These are phyloP conservation scores for Diaporthe longicolla DNA, from an alignment of 2,329 filamentous ascomycete genomes.

Conservation along the genomic window DNA sequence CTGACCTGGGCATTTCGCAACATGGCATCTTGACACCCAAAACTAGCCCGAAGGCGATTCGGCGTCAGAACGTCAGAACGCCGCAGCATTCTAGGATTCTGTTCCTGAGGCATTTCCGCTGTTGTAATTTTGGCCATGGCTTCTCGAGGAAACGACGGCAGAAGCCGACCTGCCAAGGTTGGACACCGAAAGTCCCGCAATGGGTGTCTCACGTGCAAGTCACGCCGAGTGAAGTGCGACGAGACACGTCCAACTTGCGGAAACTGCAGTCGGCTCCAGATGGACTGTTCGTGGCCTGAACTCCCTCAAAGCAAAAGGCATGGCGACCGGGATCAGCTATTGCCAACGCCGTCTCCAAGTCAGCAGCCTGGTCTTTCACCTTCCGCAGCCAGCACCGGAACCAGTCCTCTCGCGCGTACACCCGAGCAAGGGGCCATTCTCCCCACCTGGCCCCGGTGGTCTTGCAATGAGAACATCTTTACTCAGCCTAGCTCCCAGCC, in stretches of 20 bases:
- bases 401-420: background rate
- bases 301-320: background rate
- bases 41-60: background rate
- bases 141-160: background rate
- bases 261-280: slow-evolving; percentile 47
- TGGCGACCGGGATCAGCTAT: background rate
- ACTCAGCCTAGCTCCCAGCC: background rate
- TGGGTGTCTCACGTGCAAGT: slow-evolving; percentile 50
- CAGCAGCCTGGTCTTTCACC: slow-evolving; percentile 24
- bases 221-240: slow-evolving; percentile 50
- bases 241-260: slow-evolving; percentile 46
- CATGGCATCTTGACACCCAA: background rate
- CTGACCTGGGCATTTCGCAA: too few species aligned
- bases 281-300: slow-evolving; percentile 46
- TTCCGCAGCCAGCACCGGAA: slow-evolving; percentile 4
- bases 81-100: background rate
- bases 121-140: background rate
- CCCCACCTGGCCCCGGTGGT: slow-evolving; percentile 36
- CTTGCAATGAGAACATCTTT: slow-evolving; percentile 33
- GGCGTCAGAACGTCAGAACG: background rate
- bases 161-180: slow-evolving; percentile 45
- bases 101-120: background rate
- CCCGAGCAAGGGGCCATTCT: slow-evolving; percentile 25
- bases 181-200: slow-evolving; percentile 52
- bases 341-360: slow-evolving; percentile 29